Conservation (phyloP, 208 protist genomes). For the Leishmania lainsoni region DNA sequence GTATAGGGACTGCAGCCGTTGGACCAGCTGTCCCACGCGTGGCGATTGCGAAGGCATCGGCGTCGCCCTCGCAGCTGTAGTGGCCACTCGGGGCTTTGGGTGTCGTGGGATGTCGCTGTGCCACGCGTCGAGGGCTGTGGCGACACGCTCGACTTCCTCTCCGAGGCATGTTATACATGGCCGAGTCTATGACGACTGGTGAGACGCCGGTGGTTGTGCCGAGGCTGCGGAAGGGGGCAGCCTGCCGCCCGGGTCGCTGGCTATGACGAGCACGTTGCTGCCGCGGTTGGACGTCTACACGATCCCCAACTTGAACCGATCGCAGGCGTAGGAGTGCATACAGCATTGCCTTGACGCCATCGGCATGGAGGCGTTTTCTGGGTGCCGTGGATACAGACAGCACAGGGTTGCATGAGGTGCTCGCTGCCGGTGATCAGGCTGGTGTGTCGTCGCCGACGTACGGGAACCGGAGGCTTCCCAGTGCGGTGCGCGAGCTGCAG, state of each 20-base stretch:
- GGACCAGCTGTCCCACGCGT: no score
- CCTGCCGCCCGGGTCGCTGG: constrained; percentile 74
- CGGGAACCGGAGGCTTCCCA: constrained; percentile 77
- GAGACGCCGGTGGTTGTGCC: constrained; percentile 62
- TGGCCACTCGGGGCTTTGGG: constrained; percentile 72
- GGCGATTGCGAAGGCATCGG: background rate
- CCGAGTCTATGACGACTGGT: constrained; percentile 53
- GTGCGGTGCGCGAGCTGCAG: constrained; percentile 82
- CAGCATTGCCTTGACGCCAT: constrained; percentile 76
- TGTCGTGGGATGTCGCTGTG: constrained; percentile 71
- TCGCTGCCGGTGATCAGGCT: constrained; percentile 74
- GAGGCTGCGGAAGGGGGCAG: constrained; percentile 69
- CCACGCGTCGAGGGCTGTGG: constrained; percentile 82
- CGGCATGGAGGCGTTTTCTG: constrained; percentile 69
- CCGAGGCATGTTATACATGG: constrained; percentile 64
- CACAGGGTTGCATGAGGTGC: constrained; percentile 84
- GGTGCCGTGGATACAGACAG: constrained; percentile 81
- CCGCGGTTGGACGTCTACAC: constrained; percentile 83
- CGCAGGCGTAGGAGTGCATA: constrained; percentile 75
- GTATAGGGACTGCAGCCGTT: no score
- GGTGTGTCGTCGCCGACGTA: constrained; percentile 60
- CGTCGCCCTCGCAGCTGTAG: constrained; percentile 56
- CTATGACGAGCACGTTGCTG: constrained; percentile 69
- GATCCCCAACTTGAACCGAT: constrained; percentile 71
- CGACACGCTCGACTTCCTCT: constrained; percentile 81